Evolutionary conservation across 331 rosid genomes (phyloP).

Genomic region (Acacia concinna): DNA sequence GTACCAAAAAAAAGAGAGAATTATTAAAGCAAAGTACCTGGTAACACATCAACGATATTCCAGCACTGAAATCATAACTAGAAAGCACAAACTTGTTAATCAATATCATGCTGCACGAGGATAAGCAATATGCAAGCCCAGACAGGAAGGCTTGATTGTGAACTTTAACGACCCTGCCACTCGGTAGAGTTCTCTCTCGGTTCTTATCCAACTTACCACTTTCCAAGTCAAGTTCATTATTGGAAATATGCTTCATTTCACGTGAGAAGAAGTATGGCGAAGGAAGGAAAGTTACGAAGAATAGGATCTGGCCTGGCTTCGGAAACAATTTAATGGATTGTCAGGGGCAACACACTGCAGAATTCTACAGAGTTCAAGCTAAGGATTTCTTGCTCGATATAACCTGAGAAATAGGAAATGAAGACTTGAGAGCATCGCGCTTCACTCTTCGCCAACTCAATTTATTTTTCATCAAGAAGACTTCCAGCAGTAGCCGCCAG

Average conservation of each 20-base stretch:
- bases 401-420: constrained; percentile 7
- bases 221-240: constrained; percentile 68
- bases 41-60: constrained; percentile 86
- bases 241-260: constrained; percentile 62
- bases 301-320: background rate
- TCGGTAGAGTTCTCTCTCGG: constrained; percentile 46
- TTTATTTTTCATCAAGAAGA: constrained; percentile 23
- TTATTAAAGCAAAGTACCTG: constrained; percentile 53
- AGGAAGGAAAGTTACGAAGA: background rate
- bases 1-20: background rate
- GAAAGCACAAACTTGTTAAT: constrained; percentile 94
- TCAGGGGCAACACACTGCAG: background rate
- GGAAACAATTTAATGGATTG: constrained; percentile 8
- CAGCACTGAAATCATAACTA: constrained; percentile 83
- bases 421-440: background rate
- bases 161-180: constrained; percentile 50
- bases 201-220: constrained; percentile 62
- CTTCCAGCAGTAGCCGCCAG: constrained; percentile 3
- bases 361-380: constrained; percentile 22
- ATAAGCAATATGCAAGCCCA: constrained; percentile 85
- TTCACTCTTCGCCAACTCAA: constrained; percentile 20
- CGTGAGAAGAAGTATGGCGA: background rate
- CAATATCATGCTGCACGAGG: constrained; percentile 93
- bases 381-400: constrained; percentile 21
- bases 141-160: constrained; percentile 79